Conservation (phyloP, 2,329 filamentous ascomycete species). For the Venturia oleaginea region DNA sequence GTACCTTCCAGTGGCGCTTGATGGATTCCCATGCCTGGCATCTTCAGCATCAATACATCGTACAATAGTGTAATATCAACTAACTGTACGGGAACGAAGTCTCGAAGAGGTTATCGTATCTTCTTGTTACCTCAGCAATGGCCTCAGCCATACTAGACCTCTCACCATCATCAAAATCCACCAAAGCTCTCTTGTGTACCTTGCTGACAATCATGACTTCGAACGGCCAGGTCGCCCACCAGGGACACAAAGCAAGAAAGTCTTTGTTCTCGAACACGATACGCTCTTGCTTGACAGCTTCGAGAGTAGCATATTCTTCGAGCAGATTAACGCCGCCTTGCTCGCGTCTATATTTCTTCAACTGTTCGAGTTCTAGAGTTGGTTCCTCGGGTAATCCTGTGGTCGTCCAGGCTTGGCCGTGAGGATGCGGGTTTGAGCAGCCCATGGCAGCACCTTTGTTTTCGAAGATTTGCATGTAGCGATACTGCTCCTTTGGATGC, state of each 20-base stretch:
- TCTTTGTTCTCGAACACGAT: constrained; percentile 78
- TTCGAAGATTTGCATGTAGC: constrained; percentile 99
- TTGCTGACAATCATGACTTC: constrained; percentile 86
- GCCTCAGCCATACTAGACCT: constrained; percentile 67
- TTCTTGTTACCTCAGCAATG: constrained; percentile 76
- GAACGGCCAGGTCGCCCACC: constrained; percentile 98
- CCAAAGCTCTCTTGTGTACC: constrained; percentile 71
- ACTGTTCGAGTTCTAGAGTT: constrained; percentile 64
- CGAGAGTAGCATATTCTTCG: constrained; percentile 76
- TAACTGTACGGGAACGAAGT: constrained; percentile 90
- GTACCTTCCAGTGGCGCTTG: constrained; percentile 82
- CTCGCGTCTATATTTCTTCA: constrained; percentile 67
- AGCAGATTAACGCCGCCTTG: constrained; percentile 69
- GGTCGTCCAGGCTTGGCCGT: constrained; percentile 94
- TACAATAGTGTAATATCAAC: constrained; percentile 21
- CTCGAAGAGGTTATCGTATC: constrained; percentile 96
- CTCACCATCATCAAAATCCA: constrained; percentile 69
- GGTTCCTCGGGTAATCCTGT: constrained; percentile 87
- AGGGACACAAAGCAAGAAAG: constrained; percentile 85
- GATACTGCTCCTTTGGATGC: constrained; percentile 64
- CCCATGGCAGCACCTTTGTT: constrained; percentile 98
- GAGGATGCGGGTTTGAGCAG: constrained; percentile 95
- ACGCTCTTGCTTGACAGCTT: constrained; percentile 72
- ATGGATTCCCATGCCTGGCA: constrained; percentile 76
- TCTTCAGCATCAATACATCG: neutral